phyloP scores from a whole-genome alignment of 257 asterid species.

The Thymus quinquecostatus region DNA sequence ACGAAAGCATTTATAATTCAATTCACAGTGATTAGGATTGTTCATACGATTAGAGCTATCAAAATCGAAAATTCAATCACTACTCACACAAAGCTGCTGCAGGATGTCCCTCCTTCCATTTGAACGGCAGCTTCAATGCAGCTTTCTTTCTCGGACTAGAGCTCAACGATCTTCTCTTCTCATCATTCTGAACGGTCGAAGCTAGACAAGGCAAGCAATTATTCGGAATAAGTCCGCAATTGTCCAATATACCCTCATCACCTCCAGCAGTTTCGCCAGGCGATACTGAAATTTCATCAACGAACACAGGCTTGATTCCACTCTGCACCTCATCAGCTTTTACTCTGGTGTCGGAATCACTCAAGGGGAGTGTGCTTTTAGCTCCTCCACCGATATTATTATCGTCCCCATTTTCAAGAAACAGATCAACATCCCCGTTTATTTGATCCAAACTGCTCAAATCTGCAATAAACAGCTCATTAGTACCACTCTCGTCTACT shows the following conservation, averaged over 20 bases:
- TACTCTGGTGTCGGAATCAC: constrained; percentile 35
- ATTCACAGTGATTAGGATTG: background rate
- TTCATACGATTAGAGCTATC: background rate
- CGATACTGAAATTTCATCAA: constrained; percentile 56
- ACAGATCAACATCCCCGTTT: constrained; percentile 41
- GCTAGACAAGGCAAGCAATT: constrained; percentile 95
- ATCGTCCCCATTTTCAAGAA: constrained; percentile 43
- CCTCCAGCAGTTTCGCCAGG: constrained; percentile 53
- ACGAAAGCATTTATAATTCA: background rate
- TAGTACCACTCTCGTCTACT: background rate
- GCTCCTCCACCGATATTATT: constrained; percentile 50
- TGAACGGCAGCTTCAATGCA: constrained; percentile 70
- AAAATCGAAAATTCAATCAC: background rate
- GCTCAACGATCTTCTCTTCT: constrained; percentile 72
- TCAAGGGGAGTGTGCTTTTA: constrained; percentile 39
- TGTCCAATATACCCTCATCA: constrained; percentile 61
- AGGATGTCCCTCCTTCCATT: constrained; percentile 86
- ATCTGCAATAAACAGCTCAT: constrained; percentile 45
- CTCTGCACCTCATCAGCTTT: constrained; percentile 47
- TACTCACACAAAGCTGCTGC: constrained; percentile 65
- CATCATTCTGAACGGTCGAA: constrained; percentile 60
- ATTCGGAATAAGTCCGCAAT: constrained; percentile 74
- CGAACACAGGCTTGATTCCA: constrained; percentile 53
- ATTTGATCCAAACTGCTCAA: constrained; percentile 49
- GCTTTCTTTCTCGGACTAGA: constrained; percentile 71